Evolutionary conservation across 164 flowering plant species (phyloP), one percentile per base, ranked within the genome.

Genomic region (Santalum album): DNA sequence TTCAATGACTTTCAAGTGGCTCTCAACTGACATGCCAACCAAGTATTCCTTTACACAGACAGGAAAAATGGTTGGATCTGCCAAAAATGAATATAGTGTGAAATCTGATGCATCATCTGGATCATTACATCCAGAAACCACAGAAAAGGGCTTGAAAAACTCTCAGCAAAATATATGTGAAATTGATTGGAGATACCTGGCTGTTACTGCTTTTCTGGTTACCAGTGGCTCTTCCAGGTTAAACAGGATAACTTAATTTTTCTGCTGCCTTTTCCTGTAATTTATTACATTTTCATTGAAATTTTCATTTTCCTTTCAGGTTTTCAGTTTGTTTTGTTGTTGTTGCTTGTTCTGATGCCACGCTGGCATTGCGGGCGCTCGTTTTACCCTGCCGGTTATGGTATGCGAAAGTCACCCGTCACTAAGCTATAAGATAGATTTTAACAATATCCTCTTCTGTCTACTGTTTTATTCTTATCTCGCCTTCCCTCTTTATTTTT

Each of bases 111-210:
- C 55, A 29, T 26, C 49, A 21, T 55, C 63, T 54, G 21, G 21
- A 36, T 53, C 74, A 26, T 12, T 6, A 32, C 22, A 39, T 49
- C 25, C 53, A 17, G 65, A 59, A 53, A 60, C 44, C 7, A 50
- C 21, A 38, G 60, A 66, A 25, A 14, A 52, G 63, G 67, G 54
- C 17, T 51, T 72, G 18, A 69, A 65, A 56, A n/a, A 19, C 27
- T 43, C 15, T 44, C 39, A 24, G 25, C 55, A 27, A 32, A 79
- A 83, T 56, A 69, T 64, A 43, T 63, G 34, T 71, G 97, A 87
- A 69, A 82, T 87, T 80, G 99, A 94, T 69, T 87, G 90, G 96
- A 79, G 99, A 77, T 90, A 90, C 72, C 68, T 94, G 50, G 87
- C 94, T 49, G 97, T 90, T 53, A 90, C 99, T 60, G 85, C 92